These are phyloP conservation scores for Trichosporon faecale DNA, from an alignment of 1,284 basidiomycete genomes.

Conservation along the genomic window DNA sequence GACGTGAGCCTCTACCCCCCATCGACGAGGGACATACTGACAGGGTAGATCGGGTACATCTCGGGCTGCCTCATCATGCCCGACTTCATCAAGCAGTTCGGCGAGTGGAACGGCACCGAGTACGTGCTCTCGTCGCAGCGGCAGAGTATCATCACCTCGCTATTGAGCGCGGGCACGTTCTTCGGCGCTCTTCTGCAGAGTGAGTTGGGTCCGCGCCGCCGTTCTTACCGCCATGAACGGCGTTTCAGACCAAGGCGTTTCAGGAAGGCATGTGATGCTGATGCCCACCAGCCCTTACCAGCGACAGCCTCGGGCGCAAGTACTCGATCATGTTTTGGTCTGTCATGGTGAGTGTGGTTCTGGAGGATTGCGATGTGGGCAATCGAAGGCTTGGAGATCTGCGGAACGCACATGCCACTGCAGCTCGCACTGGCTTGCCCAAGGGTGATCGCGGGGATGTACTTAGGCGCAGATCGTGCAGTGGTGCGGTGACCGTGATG, in stretches of 20 bases:
- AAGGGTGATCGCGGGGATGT: no score
- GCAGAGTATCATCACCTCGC: slow-evolving; percentile 49
- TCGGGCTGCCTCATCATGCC: slow-evolving; percentile 66
- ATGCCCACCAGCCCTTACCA: slow-evolving; percentile 63
- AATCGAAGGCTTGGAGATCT: no score
- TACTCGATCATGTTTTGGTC: slow-evolving; percentile 74
- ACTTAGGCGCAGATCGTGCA: not conserved
- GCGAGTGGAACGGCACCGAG: slow-evolving; percentile 57
- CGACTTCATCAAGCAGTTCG: slow-evolving; percentile 69
- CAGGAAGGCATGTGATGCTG: slow-evolving; percentile 60
- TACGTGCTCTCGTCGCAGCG: slow-evolving; percentile 61
- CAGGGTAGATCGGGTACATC: slow-evolving; percentile 33
- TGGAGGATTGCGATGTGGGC: not conserved
- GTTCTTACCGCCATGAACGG: not conserved
- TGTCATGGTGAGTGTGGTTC: slow-evolving; percentile 53
- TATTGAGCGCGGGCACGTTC: slow-evolving; percentile 22
- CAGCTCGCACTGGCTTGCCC: no score
- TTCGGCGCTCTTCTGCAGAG: slow-evolving; percentile 23
- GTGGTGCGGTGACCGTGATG: no score
- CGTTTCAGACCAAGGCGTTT: slow-evolving; percentile 32
- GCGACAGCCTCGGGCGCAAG: slow-evolving; percentile 67
- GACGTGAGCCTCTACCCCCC: slow-evolving; percentile 21
- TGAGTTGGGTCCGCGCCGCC: not conserved
- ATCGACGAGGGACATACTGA: not conserved
- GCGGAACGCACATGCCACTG: no score